A percentile compares a stretch with the other conserved stretches of the same genome.
Conservation (phyloP, 2,329 filamentous ascomycete species). For the Malbranchea zuffiana region DNA sequence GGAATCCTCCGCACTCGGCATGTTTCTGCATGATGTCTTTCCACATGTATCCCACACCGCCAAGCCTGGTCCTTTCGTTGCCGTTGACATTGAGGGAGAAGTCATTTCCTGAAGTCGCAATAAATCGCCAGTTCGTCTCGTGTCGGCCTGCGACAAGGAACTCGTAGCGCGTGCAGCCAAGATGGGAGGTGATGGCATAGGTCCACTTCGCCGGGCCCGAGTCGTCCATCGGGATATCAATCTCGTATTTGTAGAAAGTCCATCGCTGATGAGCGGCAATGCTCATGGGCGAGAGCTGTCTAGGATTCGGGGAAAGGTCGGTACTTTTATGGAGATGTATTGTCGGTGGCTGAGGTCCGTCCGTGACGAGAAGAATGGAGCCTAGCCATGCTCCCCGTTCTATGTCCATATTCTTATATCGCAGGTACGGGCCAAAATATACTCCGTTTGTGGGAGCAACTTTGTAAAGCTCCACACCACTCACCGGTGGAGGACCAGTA, state of each 20-base stretch:
- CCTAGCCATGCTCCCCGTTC: constrained; percentile 85
- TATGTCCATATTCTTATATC: constrained; percentile 95
- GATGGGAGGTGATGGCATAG: constrained; percentile 91
- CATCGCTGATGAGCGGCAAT: constrained; percentile 87
- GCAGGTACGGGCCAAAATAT: constrained; percentile 91
- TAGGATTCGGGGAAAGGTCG: constrained; percentile 84
- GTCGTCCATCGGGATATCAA: constrained; percentile 84
- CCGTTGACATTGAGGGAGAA: constrained; percentile 81
- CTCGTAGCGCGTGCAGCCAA: constrained; percentile 96
- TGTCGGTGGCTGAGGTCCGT: constrained; percentile 82
- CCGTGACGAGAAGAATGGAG: constrained; percentile 85
- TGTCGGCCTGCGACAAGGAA: constrained; percentile 85
- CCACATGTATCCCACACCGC: constrained; percentile 94
- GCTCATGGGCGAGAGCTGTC: constrained; percentile 68
- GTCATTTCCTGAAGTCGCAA: constrained; percentile 92
- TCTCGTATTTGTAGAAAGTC: constrained; percentile 90
- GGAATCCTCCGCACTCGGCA: constrained; percentile 88
- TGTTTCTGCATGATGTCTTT: constrained; percentile 98
- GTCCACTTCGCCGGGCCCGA: constrained; percentile 74
- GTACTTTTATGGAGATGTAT: constrained; percentile 88
- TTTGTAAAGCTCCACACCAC: constrained; percentile 89
- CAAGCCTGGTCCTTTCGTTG: constrained; percentile 72
- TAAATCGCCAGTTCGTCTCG: constrained; percentile 89
- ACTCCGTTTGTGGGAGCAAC: constrained; percentile 89
- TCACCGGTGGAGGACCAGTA: constrained; percentile 73